Evolutionary conservation across 768 basidiomycete genomes (phyloP).

Genomic region (Psilocybe cubensis): DNA sequence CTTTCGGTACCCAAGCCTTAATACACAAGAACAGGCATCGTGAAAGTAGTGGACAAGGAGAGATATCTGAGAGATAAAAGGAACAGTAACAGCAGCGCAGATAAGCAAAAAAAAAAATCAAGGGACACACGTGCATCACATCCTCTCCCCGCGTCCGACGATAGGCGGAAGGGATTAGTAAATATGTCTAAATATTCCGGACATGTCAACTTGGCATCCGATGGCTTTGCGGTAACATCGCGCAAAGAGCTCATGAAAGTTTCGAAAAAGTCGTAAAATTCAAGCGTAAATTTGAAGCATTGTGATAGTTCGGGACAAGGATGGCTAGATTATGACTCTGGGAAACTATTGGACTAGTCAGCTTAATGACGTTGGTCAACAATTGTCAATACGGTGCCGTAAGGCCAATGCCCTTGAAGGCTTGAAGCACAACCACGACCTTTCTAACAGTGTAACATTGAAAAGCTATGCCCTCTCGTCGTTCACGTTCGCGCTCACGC

Average conservation of each 20-base stretch:
- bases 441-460: neutral
- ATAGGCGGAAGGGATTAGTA: slow-evolving; percentile 17
- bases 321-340: slow-evolving; percentile 9
- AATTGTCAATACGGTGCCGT: slow-evolving; percentile 13
- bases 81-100: neutral
- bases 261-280: neutral
- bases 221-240: neutral
- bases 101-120: slow-evolving; percentile 20
- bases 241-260: neutral
- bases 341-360: neutral
- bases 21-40: slow-evolving; percentile 56
- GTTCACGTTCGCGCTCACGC: slow-evolving; percentile 38
- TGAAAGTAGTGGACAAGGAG: slow-evolving; percentile 21
- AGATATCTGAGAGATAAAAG: slow-evolving; percentile 5
- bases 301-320: neutral
- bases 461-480: slow-evolving; percentile 36
- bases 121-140: slow-evolving; percentile 21
- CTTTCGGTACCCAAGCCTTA: slow-evolving; percentile 50
- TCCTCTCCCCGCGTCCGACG: slow-evolving; percentile 4
- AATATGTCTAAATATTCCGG: slow-evolving; percentile 16
- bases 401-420: neutral
- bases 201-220: neutral
- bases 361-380: slow-evolving; percentile 10
- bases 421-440: neutral
- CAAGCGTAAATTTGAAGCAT: neutral